phyloP scores from a whole-genome alignment of 2,329 filamentous ascomycete species.

The Trichocomaceae sp. region DNA sequence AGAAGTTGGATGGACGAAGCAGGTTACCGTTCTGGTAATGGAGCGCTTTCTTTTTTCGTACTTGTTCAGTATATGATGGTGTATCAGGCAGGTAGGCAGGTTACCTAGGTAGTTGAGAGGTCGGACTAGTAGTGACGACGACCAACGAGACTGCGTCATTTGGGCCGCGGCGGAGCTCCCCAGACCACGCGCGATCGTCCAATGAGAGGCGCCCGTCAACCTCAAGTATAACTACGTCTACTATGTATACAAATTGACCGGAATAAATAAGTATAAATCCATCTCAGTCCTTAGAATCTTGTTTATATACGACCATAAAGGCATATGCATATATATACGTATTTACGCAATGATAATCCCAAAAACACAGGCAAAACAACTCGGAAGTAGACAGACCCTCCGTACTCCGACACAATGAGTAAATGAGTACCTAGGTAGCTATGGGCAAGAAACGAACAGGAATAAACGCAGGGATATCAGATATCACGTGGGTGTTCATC shows the following conservation, averaged over 20 bases:
- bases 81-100: neutral
- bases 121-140: neutral
- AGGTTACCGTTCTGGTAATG: neutral
- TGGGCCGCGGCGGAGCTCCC: neutral
- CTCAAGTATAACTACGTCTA: too few relatives aligned
- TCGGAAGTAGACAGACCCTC: neutral
- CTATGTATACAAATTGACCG: too few relatives aligned
- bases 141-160: neutral
- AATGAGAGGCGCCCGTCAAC: neutral
- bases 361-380: neutral
- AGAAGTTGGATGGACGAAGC: neutral
- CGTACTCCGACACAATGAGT: constrained; percentile 16
- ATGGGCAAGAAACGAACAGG: neutral
- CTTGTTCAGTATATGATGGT: neutral
- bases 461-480: neutral
- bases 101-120: neutral
- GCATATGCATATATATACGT: neutral
- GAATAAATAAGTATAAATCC: too few relatives aligned
- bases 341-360: neutral
- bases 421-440: neutral
- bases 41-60: neutral
- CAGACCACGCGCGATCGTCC: neutral
- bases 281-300: too few relatives aligned
- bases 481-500: neutral
- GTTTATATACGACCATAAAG: too few relatives aligned